Base-by-base conservation (phyloP, 352 stramenopile species). In the Blastocystis sp. region DNA sequence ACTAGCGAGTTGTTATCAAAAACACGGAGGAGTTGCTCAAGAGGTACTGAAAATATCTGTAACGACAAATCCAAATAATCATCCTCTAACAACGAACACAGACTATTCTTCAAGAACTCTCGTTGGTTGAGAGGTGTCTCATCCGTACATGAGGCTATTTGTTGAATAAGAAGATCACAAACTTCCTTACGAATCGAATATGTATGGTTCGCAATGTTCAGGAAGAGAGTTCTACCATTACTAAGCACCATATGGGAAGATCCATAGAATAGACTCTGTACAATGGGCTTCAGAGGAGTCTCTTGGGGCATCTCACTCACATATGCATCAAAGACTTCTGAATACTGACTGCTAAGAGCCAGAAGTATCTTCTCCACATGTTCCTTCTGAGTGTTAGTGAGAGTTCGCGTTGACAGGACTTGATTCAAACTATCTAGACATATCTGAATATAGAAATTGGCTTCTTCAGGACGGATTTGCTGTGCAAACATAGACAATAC, bases 221-320 rank as follows among this genome's bases (percentile, higher is more conserved):
- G 73, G 27, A 68, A 69, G 19, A 84, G 53, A 22, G 73, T 68
- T 17, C 48, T n/a, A 24, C 73, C 73, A 44, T 60, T 84, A 9
- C 54, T 84, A n/a, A 84, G 73, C 19, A 84, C 19, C 73, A 84
- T 84, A 24, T 84, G 73, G 6, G 48, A 69, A 30, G 53, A 54
- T n/a, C 73, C 73, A 30, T 13, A 68, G 73, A 84, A 84, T 5
- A 84, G 15, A 9, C 22, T 30, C 15, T 53, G 40, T 13, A 51
- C n/a, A 15, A 68, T 9, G 30, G 48, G 6, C 73, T 84, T 84
- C 51, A 84, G 48, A 42, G 73, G 48, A 15, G 24, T 19, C 7
- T 84, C 56, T 15, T 24, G 24, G 3, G 73, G 51, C n/a, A 84
- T 17, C 19, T 19, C 51, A 22, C 51, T 68, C 15, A 84, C 27